Evolutionary conservation across 2,329 filamentous ascomycete genomes (phyloP).

Genomic region (Chrysosporium keratinophilum): DNA sequence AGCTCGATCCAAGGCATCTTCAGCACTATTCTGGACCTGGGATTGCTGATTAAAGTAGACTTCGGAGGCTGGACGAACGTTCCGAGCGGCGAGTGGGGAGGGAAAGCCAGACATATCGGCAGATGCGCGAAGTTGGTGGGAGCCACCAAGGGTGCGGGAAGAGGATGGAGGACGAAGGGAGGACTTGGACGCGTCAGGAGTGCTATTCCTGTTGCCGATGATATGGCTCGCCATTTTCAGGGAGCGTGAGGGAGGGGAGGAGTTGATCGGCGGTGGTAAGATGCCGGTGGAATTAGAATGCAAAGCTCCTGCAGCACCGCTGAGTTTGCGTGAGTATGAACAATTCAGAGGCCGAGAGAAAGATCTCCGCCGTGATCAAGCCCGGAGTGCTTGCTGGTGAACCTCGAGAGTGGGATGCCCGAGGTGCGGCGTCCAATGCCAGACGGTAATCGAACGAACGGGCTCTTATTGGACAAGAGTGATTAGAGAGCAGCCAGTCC

Average conservation of each 20-base stretch:
- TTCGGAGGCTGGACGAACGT: constrained; percentile 86
- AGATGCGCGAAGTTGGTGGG: constrained; percentile 82
- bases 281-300: constrained; percentile 11
- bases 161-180: constrained; percentile 76
- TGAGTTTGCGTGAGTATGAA: constrained; percentile 42
- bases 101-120: constrained; percentile 86
- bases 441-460: constrained; percentile 5
- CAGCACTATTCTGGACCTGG: constrained; percentile 56
- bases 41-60: constrained; percentile 74
- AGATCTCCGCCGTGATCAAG: constrained; percentile 13
- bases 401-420: background rate
- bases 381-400: background rate
- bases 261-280: background rate
- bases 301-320: constrained; percentile 68
- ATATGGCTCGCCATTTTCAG: constrained; percentile 51
- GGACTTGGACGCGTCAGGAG: constrained; percentile 76
- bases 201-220: constrained; percentile 88
- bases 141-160: constrained; percentile 64
- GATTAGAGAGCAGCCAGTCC: constrained; percentile 36
- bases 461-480: constrained; percentile 16
- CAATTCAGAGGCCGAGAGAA: constrained; percentile 11
- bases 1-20: constrained; percentile 85
- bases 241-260: background rate
- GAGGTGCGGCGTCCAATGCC: constrained; percentile 8
- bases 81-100: constrained; percentile 60